These are phyloP conservation scores for Stentor coeruleus DNA, from an alignment of 73 alveolate genomes.

Conservation along the genomic window DNA sequence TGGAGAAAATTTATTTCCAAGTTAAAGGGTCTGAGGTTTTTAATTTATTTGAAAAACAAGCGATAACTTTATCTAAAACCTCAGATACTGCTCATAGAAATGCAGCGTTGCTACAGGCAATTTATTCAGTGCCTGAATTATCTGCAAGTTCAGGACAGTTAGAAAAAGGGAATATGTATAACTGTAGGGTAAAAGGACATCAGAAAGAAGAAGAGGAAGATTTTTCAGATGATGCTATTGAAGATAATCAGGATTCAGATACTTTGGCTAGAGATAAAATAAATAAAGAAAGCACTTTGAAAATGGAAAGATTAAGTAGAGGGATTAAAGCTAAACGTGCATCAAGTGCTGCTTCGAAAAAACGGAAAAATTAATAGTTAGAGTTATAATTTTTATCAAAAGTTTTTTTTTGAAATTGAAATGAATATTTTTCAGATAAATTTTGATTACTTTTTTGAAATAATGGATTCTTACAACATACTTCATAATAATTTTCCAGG, in stretches of 20 bases:
- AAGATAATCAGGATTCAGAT: conserved; percentile 43
- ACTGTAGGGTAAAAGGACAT: conserved; percentile 65
- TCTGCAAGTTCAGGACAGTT: conserved; percentile 13
- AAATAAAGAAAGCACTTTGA: not conserved
- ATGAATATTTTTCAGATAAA: no score
- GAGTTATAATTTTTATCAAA: no score
- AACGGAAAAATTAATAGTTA: not conserved
- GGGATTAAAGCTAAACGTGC: conserved; percentile 11
- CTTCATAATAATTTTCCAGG: no score
- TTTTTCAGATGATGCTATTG: conserved; percentile 64
- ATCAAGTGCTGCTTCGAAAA: conserved; percentile 14
- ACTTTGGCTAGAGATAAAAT: not conserved
- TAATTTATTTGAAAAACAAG: conserved; percentile 49
- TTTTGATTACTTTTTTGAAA: no score
- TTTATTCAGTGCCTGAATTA: not conserved
- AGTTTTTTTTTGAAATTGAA: no score
- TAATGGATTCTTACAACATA: no score
- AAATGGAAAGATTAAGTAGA: not conserved
- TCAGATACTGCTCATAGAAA: conserved; percentile 42
- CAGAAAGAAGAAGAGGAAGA: conserved; percentile 71
- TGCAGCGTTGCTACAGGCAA: not conserved
- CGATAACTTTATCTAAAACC: conserved; percentile 42
- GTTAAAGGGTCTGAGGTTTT: conserved; percentile 42
- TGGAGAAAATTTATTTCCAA: conserved; percentile 37
- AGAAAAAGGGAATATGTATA: conserved; percentile 53